Evolutionary conservation across 2,329 filamentous ascomycete species (phyloP), one percentile per base, ranked within the genome.

Genomic region (Seiridium cupressi): DNA sequence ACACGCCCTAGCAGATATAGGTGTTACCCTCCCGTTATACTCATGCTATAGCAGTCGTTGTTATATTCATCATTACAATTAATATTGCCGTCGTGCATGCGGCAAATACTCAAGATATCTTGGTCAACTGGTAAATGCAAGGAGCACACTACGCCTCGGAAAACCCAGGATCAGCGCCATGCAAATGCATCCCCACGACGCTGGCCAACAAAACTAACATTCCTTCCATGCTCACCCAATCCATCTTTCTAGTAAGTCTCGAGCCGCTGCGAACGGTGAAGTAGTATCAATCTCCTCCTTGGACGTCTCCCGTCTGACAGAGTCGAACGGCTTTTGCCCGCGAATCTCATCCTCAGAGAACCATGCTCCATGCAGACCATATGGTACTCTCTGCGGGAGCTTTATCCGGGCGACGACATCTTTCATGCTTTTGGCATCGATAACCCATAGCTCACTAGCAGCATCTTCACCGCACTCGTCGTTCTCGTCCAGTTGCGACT

Each of bases 371-470:
- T 89, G 89, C 54, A 91, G 72, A 0, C 89, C 88, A 66, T 91
- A 91, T 0, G 89, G 88, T 0, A 91, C 87, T 10, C 89, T 73
- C 64, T 89, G 87, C 2, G 87, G 88, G 40, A 92, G 73, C 26
- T 74, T 72, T 3, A 91, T 78, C 61, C 77, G 81, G 5, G 81
- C 84, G 3, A 89, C 78, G 0, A 91, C 76, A 3, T 84, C 77
- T 32, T 69, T 77, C 88, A 92, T 91, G 2, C 77, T 77, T 61
- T 70, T 81, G 0, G 88, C 88, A 66, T 91, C 82, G 36, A 91
- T 79, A 11, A 91, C 77, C 89, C 89, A 92, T 0, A 91, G 74
- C 70, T 91, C 88, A 38, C 84, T 87, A 32, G 69, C 76, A 0
- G 84, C 77, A 1, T 72, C 71, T 0, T 76, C 71, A 0, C 60